Base-by-base conservation (phyloP, 345 rosid species). In the Pugionium dolabratum region DNA sequence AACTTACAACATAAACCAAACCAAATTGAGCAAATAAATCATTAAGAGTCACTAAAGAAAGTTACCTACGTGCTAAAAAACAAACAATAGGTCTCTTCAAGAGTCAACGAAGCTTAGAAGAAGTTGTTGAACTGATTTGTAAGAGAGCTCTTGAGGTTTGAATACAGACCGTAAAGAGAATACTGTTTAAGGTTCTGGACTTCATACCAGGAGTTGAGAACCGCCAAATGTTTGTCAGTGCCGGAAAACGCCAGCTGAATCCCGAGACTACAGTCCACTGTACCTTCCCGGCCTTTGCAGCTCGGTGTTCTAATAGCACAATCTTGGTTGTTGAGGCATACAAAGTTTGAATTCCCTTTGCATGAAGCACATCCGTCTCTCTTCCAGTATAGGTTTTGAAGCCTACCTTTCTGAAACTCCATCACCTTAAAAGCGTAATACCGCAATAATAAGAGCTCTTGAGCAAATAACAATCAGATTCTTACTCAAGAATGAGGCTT, bases 201-300 rank as follows among this genome's bases (percentile, higher is more conserved):
- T 76, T 91, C 96, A 43, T 91, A 91, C 97, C 97, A 91, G 1
- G 97, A 91, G 76, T 91, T 88, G 25, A 91, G 90, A 50, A 59
- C 90, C 1, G 85, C 58, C 46, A 81, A 69, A 66, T 91, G 98
- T 74, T 88, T 91, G 64, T 91, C 96, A 2, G 98, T 88, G 41
- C 96, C 96, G 0, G 98, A 88, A 75, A 91, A 91, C 4, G 92
- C 90, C 4, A 73, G 53, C 70, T 74, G 73, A 1, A 90, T 91
- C 67, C 95, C 96, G 3, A 91, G 81, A 79, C 92, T 89, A 58
- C 96, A 91, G 64, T 89, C 98, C 26, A 82, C 92, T 0, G 59
- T 26, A 26, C 96, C 96, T 57, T 84, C 84, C 0, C 18, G 63
- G 58, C 68, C 82, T 66, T 80, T 85, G 78, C 98, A 91, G 72